Evolutionary conservation across 345 rosid species (phyloP).

Genomic region (Camelina sativa): DNA sequence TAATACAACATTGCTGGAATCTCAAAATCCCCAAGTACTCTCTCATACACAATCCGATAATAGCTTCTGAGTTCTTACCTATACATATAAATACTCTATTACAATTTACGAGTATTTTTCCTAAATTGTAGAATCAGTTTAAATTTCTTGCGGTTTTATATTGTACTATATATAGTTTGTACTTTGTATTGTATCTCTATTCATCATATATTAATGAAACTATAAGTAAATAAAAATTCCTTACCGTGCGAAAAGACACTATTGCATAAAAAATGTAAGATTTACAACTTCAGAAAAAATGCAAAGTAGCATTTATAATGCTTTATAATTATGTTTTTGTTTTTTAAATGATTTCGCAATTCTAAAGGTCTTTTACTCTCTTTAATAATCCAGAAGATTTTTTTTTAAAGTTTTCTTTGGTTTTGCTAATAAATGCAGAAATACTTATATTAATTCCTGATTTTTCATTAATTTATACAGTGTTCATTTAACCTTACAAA

Average conservation of each 20-base stretch:
- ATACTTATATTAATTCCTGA: constrained; percentile 3
- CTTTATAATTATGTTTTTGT: too few relatives aligned
- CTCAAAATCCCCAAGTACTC: too few relatives aligned
- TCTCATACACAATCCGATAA: background rate
- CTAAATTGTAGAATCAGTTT: background rate
- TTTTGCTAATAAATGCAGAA: background rate
- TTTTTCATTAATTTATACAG: background rate
- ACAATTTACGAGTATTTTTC: background rate
- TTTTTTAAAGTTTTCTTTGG: too few relatives aligned
- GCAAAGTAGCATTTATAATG: too few relatives aligned
- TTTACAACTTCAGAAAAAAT: background rate
- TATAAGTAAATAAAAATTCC: too few relatives aligned
- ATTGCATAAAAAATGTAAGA: background rate
- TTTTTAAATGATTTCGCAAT: too few relatives aligned
- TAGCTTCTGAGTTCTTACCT: background rate
- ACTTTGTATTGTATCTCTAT: too few relatives aligned
- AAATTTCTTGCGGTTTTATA: background rate
- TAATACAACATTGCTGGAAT: too few relatives aligned
- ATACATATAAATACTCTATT: background rate
- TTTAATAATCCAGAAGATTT: too few relatives aligned
- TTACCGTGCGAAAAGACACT: background rate
- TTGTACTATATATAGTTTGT: background rate
- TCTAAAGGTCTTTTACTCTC: too few relatives aligned
- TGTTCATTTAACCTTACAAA: constrained; percentile 1
- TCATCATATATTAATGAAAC: too few relatives aligned